A percentile compares a stretch with the other conserved stretches of the same genome.
phyloP scores from a whole-genome alignment of 2,329 filamentous ascomycete genomes.

The Trichocomaceae sp. region DNA sequence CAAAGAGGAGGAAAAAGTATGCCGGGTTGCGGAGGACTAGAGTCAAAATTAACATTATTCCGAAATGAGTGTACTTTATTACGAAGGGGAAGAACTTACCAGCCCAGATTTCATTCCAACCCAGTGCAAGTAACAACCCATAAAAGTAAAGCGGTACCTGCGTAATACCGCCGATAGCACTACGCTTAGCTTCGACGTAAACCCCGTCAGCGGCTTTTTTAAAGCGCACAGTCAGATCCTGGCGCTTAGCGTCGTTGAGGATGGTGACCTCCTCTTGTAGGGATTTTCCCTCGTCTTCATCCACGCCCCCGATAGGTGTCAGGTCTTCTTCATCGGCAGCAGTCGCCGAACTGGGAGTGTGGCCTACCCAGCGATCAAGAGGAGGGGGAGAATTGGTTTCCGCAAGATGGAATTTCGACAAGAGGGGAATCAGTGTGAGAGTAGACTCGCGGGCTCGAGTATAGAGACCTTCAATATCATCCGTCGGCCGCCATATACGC shows the following conservation, averaged over 20 bases:
- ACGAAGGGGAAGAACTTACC: slow-evolving; percentile 51
- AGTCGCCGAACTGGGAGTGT: slow-evolving; percentile 66
- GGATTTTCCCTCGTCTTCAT: slow-evolving; percentile 90
- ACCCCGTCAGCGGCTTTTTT: slow-evolving; percentile 98
- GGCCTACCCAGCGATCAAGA: slow-evolving; percentile 76
- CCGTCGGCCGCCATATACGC: slow-evolving; percentile 90
- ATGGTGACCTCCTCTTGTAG: slow-evolving; percentile 95
- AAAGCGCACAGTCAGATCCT: slow-evolving; percentile 88
- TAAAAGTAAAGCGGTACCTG: slow-evolving; percentile 96
- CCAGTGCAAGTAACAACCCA: slow-evolving; percentile 74
- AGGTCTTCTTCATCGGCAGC: slow-evolving; percentile 86
- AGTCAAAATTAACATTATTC: slow-evolving; percentile 50
- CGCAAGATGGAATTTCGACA: slow-evolving; percentile 74
- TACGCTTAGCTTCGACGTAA: slow-evolving; percentile 95
- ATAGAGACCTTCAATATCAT: slow-evolving; percentile 95
- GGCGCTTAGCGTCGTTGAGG: slow-evolving; percentile 80
- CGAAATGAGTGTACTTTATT: not conserved
- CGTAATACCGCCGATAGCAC: slow-evolving; percentile 89
- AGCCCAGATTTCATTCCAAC: slow-evolving; percentile 97
- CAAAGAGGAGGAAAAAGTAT: slow-evolving; percentile 81
- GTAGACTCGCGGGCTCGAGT: slow-evolving; percentile 89
- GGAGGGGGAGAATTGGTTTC: slow-evolving; percentile 70
- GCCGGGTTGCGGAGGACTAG: slow-evolving; percentile 87
- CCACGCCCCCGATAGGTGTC: slow-evolving; percentile 80
- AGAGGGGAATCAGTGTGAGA: slow-evolving; percentile 78